Evolutionary conservation across 1,139 yeast genomes (phyloP), one percentile per base, ranked within the genome.

Genomic region (Scheffersomyces segobiensis): DNA sequence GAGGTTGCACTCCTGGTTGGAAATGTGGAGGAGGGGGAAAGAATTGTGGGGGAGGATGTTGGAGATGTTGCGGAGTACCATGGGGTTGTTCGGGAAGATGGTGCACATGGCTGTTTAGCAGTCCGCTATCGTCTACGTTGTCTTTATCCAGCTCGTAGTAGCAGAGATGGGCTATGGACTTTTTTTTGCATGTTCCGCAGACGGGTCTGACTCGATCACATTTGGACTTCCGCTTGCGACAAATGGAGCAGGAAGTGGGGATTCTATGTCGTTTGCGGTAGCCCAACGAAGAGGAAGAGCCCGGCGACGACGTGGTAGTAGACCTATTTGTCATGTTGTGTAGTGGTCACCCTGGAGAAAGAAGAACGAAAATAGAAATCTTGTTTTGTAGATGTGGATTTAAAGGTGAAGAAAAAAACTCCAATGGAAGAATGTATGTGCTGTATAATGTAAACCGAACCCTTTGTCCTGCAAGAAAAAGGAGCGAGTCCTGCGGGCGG

Each of bases 121-220:
- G 53, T 5, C 39, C 50, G 21, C 51, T 19, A 17, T 56, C 62
- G n/a, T 58, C 59, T 22, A 54, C 51, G 21, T 62, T 65, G 14
- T 61, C 86, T 66, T 32, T 32, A 14, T 32, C 42, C 42, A 32
- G 42, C 42, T 88, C 85, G 68, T 87, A 89, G 61, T 79, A 86
- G 63, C 96, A 89, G 48, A 88, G 73, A 70, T 89, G 93, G 32
- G 89, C 88, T 24, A 89, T 89, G 18, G 91, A 89, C 57, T 89
- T 88, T 72, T 86, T 86, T 56, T 83, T 81, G 75, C 96, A 89
- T 55, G 88, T 83, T 5, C 89, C 85, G 73, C 96, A 89, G 49
- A 87, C 86, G 1, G 96, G 96, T 65, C 82, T 80, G 50, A 78
- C 80, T 63, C 89, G 78, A 67, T 87, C 91, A 78, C 92, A 87